A percentile compares a stretch with the other conserved stretches of the same genome.
Evolutionary conservation across 495 filamentous ascomycete species (phyloP).

Genomic region (Pseudevernia furfuracea): DNA sequence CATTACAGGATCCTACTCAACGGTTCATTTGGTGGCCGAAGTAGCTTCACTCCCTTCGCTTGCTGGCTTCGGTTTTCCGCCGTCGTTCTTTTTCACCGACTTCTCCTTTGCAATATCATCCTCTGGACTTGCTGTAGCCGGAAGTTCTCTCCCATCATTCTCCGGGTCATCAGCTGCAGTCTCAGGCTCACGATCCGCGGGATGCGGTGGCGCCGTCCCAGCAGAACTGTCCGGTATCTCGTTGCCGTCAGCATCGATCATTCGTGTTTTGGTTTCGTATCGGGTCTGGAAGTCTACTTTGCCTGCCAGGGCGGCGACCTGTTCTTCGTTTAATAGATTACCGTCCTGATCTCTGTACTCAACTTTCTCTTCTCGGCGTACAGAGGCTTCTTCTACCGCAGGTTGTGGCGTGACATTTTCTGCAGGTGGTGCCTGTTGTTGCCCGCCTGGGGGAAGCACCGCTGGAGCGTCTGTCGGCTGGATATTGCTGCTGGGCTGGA

Average conservation of each 20-base stretch:
- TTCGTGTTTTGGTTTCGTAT: constrained; percentile 81
- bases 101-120: constrained; percentile 57
- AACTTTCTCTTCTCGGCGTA: constrained; percentile 70
- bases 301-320: constrained; percentile 74
- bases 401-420: constrained; percentile 38
- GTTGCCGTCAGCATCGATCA: constrained; percentile 71
- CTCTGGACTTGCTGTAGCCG: constrained; percentile 38
- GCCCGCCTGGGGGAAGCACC: constrained; percentile 20
- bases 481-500: constrained; percentile 22
- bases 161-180: constrained; percentile 37
- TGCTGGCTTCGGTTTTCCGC: constrained; percentile 59
- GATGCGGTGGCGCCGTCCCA: constrained; percentile 68
- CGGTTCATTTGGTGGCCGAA: constrained; percentile 47
- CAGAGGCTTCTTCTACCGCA: constrained; percentile 42
- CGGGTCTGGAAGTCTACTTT: constrained; percentile 91
- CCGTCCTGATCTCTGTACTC: constrained; percentile 95
- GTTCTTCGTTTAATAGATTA: constrained; percentile 73
- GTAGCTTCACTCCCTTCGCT: constrained; percentile 70
- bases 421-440: constrained; percentile 28
- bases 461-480: constrained; percentile 26
- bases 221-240: constrained; percentile 47
- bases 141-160: constrained; percentile 26
- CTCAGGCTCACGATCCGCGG: constrained; percentile 62
- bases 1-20: constrained; percentile 12
- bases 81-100: constrained; percentile 48